Evolutionary conservation across 164 flowering plant genomes (phyloP).

Genomic region (Chimonanthus praecox): DNA sequence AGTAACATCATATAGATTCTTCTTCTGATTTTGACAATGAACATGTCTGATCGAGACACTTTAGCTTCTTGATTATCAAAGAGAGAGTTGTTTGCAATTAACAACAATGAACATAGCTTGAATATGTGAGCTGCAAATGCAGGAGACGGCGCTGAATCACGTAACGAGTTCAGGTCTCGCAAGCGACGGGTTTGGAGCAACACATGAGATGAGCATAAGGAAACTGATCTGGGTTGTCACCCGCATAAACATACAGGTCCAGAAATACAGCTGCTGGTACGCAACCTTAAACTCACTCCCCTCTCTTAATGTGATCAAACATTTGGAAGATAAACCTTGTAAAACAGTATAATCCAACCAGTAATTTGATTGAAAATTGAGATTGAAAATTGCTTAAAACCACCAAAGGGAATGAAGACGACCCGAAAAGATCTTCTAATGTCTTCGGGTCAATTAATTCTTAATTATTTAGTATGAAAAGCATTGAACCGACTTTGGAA

Average conservation of each 20-base stretch:
- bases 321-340: background rate
- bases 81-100: background rate
- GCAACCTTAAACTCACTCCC: background rate
- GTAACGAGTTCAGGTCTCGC: conserved; percentile 60
- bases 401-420: background rate
- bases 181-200: conserved; percentile 71
- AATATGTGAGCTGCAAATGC: background rate
- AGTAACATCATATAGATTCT: background rate
- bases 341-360: too few species aligned
- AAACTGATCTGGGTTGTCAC: conserved; percentile 84
- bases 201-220: conserved; percentile 66
- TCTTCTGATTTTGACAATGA: background rate
- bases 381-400: background rate
- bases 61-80: too few species aligned
- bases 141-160: conserved; percentile 83
- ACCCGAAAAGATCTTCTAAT: too few species aligned
- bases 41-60: background rate
- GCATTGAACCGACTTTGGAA: too few species aligned
- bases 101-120: background rate
- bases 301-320: background rate
- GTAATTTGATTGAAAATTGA: background rate
- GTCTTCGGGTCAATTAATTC: too few species aligned
- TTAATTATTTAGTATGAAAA: too few species aligned
- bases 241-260: conserved; percentile 58
- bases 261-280: conserved; percentile 65